phyloP scores from a whole-genome alignment of 2,329 filamentous ascomycete genomes.

The Xenoacremonium recifei region DNA sequence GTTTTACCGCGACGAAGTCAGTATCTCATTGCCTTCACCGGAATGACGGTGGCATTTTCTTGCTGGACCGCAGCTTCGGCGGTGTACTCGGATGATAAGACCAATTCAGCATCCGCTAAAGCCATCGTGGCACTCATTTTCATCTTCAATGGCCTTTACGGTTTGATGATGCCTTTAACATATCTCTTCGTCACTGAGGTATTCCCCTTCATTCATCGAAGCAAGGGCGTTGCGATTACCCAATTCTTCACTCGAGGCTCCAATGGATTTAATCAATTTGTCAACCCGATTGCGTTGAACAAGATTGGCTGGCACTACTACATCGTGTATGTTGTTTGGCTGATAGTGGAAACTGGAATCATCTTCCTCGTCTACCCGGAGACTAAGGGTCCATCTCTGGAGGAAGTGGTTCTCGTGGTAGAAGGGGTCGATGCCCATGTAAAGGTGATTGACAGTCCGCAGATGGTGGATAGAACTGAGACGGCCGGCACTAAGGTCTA shows the following conservation, averaged over 20 bases:
- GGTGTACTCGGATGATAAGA: too few relatives aligned
- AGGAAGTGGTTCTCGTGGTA: conserved; percentile 6
- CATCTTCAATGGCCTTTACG: conserved; percentile 11
- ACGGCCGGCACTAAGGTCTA: too few relatives aligned
- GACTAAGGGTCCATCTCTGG: conserved; percentile 6
- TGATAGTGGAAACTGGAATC: conserved; percentile 2
- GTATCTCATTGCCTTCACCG: conserved; percentile 13
- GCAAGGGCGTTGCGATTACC: conserved; percentile 1
- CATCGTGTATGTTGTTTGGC: conserved; percentile 6
- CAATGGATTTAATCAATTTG: background rate
- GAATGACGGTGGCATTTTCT: conserved; percentile 21
- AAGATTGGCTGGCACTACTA: conserved; percentile 5
- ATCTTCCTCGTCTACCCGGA: conserved; percentile 6
- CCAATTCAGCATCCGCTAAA: too few relatives aligned
- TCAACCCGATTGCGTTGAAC: conserved; percentile 2
- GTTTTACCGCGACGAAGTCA: conserved; percentile 12
- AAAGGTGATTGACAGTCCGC: too few relatives aligned
- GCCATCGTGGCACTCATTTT: conserved; percentile 14
- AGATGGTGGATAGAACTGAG: too few relatives aligned
- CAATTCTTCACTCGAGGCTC: background rate
- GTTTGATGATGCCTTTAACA: too few relatives aligned
- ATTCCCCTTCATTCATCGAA: conserved; percentile 29
- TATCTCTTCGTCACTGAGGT: conserved; percentile 33
- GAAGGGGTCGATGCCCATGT: too few relatives aligned
- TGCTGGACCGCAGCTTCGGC: too few relatives aligned